These are phyloP conservation scores for Bacidia rubella DNA, from an alignment of 495 filamentous ascomycete genomes.

Conservation along the genomic window DNA sequence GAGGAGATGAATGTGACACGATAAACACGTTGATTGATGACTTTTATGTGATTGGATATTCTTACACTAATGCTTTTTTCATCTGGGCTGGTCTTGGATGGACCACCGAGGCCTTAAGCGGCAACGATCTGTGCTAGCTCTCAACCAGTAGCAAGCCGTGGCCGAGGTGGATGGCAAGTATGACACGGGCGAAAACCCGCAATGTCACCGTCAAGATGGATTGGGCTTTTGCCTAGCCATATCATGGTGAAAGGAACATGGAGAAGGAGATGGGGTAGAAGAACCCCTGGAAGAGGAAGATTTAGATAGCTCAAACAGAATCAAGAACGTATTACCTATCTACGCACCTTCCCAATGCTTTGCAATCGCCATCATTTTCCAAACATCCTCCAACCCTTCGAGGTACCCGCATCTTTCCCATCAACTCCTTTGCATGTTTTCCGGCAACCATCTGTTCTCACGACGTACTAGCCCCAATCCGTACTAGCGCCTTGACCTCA, in stretches of 20 bases:
- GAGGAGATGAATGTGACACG: conserved; percentile 7
- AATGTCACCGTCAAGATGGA: conserved; percentile 11
- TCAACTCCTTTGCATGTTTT: not conserved
- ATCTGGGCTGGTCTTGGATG: conserved; percentile 17
- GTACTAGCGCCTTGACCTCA: not conserved
- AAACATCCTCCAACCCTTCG: too few species aligned
- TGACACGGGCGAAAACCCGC: conserved; percentile 12
- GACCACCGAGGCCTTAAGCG: conserved; percentile 7
- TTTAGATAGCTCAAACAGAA: not conserved
- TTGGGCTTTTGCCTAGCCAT: conserved; percentile 8
- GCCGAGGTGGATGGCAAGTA: conserved; percentile 12
- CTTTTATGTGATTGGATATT: conserved; percentile 6
- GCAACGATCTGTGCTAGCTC: conserved; percentile 4
- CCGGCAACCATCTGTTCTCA: not conserved
- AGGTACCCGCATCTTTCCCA: too few species aligned
- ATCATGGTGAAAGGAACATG: not conserved
- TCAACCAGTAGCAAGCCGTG: conserved; percentile 5
- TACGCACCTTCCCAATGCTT: not conserved
- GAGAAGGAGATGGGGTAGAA: not conserved
- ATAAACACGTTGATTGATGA: not conserved
- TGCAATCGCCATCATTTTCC: too few species aligned
- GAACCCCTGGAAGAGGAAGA: not conserved
- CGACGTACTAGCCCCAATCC: not conserved
- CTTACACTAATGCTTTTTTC: not conserved
- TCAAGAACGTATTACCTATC: not conserved